Base-by-base conservation (phyloP, 73 alveolate genomes). In the Paramecium primaurelia region DNA sequence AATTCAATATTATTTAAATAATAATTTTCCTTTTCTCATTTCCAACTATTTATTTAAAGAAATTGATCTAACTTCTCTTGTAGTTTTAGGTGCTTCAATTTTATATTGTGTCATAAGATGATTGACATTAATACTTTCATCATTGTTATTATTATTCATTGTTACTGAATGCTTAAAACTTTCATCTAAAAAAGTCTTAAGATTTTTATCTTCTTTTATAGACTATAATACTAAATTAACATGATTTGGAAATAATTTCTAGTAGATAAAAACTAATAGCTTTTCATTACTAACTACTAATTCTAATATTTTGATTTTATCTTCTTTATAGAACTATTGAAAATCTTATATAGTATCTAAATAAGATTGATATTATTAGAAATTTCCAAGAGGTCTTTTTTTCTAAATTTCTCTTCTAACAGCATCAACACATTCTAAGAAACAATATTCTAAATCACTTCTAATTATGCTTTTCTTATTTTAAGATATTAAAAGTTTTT, bases 341-440 rank as follows among this genome's bases (percentile, higher is more conserved):
- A 47, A 89, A 34, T 86, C 91, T 37, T 88, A n/a, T 10, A 75
- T 40, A 20, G 47, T 34, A 44, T 88, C 75, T 9, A 77, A 28
- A 45, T 64, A 73, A 30, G 40, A 37, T 54, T 71, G 34, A 30
- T 26, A 58, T 38, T 28, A 26, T 20, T 47, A 60, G 25, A 54
- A 68, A 47, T 40, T 77, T 14, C 58, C 51, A 1, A 68, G 12
- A 16, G 89, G 93, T 37, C 92, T 49, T 54, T 92, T 93, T 77
- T 93, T 96, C 1, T 92, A 77, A 18, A 97, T 95, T 54, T 97
- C 97, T 88, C 96, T 97, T 36, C 98, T 73, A 2, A 97, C 99
- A 47, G 94, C 95, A 45, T 97, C 99, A 51, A 97, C 93, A 86
- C 99, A 97, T 45, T 96, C 93, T 26, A 97, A 71, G 93, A 97